Evolutionary conservation across 805 yeast species (phyloP).

Genomic region (Hanseniaspora pseudoguilliermondii): DNA sequence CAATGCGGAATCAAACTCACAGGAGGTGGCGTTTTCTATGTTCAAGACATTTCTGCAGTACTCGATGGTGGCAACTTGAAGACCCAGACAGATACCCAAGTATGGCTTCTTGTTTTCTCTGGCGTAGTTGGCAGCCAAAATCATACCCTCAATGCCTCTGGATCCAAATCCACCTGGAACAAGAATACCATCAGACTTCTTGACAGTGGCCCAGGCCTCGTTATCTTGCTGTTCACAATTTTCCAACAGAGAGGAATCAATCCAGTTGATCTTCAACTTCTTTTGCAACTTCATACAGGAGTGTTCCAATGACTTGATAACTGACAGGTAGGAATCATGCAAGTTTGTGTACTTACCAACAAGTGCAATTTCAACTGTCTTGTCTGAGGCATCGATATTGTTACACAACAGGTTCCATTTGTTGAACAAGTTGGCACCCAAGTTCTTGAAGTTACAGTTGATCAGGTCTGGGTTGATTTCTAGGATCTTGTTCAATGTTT

Average conservation of each 20-base stretch:
- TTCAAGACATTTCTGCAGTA: constrained; percentile 73
- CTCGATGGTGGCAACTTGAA: constrained; percentile 94
- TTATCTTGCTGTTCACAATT: constrained; percentile 66
- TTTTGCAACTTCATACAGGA: constrained; percentile 81
- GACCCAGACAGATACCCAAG: constrained; percentile 92
- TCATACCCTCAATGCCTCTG: constrained; percentile 98
- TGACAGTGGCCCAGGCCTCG: constrained; percentile 87
- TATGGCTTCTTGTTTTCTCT: constrained; percentile 88
- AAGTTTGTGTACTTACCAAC: constrained; percentile 96
- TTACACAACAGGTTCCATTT: constrained; percentile 75
- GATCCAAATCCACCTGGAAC: constrained; percentile 98
- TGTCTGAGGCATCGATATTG: constrained; percentile 69
- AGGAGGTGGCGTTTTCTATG: constrained; percentile 54
- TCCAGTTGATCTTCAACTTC: constrained; percentile 84
- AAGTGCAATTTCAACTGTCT: constrained; percentile 83
- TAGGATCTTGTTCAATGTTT: constrained; percentile 58
- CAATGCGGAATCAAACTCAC: constrained; percentile 62
- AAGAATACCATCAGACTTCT: constrained; percentile 89
- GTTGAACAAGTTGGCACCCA: constrained; percentile 55
- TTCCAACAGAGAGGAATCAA: constrained; percentile 85
- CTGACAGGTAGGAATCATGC: constrained; percentile 89
- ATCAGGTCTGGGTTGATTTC: constrained; percentile 36
- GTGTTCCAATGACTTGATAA: constrained; percentile 90
- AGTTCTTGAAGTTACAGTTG: constrained; percentile 38
- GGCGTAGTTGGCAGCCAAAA: constrained; percentile 95